Evolutionary conservation across 2,329 filamentous ascomycete genomes (phyloP).

Genomic region (Fusarium sp.): DNA sequence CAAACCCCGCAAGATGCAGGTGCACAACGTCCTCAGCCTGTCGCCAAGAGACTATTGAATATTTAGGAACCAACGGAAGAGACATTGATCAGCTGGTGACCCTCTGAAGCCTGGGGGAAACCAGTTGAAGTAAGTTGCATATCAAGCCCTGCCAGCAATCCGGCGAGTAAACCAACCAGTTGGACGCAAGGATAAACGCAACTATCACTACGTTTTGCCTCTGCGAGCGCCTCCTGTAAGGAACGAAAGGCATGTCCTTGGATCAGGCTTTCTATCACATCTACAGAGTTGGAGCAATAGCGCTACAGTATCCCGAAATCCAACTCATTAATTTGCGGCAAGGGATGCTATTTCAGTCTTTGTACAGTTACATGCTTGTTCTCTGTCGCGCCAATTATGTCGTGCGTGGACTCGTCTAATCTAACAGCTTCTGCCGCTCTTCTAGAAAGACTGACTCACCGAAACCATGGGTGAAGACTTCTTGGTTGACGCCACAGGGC

Average conservation of each 20-base stretch:
- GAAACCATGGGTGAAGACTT: neutral
- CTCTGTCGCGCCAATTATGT: neutral
- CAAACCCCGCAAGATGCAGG: neutral
- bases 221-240: slow-evolving; percentile 6
- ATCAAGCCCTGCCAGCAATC: neutral
- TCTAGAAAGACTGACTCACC: slow-evolving; percentile 20
- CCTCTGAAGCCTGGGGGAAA: neutral
- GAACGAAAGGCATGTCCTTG: neutral
- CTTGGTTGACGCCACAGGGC: slow-evolving; percentile 7
- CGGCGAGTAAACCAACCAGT: neutral
- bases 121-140: neutral
- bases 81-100: slow-evolving; percentile 12
- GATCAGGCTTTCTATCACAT: neutral
- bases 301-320: neutral
- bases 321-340: neutral
- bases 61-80: slow-evolving; percentile 22
- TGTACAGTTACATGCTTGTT: neutral
- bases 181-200: neutral
- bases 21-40: neutral
- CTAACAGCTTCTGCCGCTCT: slow-evolving; percentile 23
- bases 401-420: neutral
- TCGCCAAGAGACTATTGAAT: slow-evolving; percentile 11
- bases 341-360: neutral
- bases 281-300: neutral
- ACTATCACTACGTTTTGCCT: neutral